phyloP scores from a whole-genome alignment of 2,329 filamentous ascomycete species.

The Aspergillus texensis region DNA sequence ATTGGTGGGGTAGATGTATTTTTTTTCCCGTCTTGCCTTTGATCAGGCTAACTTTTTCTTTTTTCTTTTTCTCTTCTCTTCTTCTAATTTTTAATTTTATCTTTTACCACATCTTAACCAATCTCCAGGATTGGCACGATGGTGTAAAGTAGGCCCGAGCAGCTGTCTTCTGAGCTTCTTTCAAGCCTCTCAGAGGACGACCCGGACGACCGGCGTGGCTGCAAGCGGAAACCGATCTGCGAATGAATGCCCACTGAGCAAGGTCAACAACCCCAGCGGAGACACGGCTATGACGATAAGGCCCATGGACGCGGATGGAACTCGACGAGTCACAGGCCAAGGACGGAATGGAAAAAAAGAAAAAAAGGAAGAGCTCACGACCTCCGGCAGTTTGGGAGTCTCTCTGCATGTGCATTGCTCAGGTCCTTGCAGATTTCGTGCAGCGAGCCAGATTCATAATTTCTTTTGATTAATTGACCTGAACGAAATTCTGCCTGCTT shows the following conservation, averaged over 20 bases:
- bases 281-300: slow-evolving; percentile 27
- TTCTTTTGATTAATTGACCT: neutral
- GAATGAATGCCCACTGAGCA: slow-evolving; percentile 18
- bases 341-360: slow-evolving; percentile 12
- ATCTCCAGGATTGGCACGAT: neutral
- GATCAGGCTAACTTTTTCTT: slow-evolving; percentile 3
- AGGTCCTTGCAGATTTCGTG: slow-evolving; percentile 35
- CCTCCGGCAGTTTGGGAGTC: slow-evolving; percentile 2
- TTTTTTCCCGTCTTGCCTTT: neutral
- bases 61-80: slow-evolving; percentile 9
- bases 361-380: slow-evolving; percentile 14
- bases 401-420: slow-evolving; percentile 20
- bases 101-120: neutral
- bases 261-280: slow-evolving; percentile 16
- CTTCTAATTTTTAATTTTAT: neutral
- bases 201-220: slow-evolving; percentile 24
- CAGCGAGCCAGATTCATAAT: slow-evolving; percentile 11
- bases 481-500: neutral
- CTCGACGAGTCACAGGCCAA: slow-evolving; percentile 35
- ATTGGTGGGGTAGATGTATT: slow-evolving; percentile 1
- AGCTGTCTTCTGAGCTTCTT: neutral
- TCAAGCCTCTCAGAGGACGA: slow-evolving; percentile 10
- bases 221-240: slow-evolving; percentile 27
- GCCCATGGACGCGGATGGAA: slow-evolving; percentile 25
- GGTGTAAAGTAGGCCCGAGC: neutral